Percentiles rank a stretch among this genome's conserved stretches.
Conservation (phyloP, 1,284 basidiomycete genomes). For the Ganoderma boninense region DNA sequence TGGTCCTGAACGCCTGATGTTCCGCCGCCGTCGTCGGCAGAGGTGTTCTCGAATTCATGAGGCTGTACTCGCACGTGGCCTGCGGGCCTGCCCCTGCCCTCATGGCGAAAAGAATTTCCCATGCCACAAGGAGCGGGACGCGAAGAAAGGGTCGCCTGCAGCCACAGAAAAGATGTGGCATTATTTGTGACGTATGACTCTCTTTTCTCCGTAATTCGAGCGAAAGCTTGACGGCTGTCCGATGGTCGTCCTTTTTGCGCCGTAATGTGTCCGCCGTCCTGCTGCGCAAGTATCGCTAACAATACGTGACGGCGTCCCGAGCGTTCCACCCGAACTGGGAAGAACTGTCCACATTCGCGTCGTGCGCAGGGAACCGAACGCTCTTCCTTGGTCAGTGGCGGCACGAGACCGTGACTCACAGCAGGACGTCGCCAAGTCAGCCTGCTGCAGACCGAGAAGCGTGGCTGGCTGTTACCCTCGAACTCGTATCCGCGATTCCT, state of each 20-base stretch:
- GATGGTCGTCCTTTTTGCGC: not conserved
- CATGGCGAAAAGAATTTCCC: not conserved
- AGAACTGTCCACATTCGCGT: not conserved
- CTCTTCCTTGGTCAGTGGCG: not conserved
- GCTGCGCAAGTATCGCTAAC: not conserved
- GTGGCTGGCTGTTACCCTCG: not conserved
- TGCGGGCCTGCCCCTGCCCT: not conserved
- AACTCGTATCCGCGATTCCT: not conserved
- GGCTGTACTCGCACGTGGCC: slow-evolving; percentile 9
- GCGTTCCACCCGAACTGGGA: not conserved
- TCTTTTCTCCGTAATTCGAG: not conserved
- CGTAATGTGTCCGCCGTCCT: not conserved
- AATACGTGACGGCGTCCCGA: not conserved
- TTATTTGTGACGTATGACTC: not conserved
- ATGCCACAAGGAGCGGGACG: not conserved
- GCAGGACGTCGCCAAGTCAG: not conserved
- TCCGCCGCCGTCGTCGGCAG: slow-evolving; percentile 5
- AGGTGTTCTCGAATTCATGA: slow-evolving; percentile 8
- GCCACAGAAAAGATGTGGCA: not conserved
- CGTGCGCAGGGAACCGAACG: not conserved
- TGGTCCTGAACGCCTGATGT: slow-evolving; percentile 3
- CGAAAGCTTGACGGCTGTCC: not conserved
- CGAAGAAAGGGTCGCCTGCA: not conserved
- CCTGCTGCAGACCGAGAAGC: too few relatives aligned
- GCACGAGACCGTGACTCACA: not conserved